Evolutionary conservation across 768 basidiomycete species (phyloP), one percentile per base, ranked within the genome.

Genomic region (Gelatoporia subvermispora): DNA sequence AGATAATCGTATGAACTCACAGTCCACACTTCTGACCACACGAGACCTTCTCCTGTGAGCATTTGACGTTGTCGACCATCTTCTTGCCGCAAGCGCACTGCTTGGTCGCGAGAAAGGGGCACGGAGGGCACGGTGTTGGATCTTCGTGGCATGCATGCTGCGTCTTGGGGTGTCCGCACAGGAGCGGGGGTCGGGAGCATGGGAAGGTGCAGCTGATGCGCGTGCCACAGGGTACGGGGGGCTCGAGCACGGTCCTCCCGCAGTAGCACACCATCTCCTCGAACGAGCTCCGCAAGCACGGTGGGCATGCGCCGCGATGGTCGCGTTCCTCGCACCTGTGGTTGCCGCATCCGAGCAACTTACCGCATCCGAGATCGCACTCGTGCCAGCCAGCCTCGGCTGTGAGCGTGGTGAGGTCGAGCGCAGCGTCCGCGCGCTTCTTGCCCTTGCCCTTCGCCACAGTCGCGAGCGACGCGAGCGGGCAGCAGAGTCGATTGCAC

Each of bases 211-310:
- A 99, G 34, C 70, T 66, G 55, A 99, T 81, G 22, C 68, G 69
- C 0, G 88, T 93, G 15, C 90, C 92, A 56, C 95, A 98, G 0
- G 85, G 79, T 34, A 96, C 82, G 0, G 94, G 94, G 0, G 94
- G 94, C 28, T 93, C 85, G 18, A 93, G 68, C 15, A 90, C 75
- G 2, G 93, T 97, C n/a, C 81, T 76, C 0, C 87, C 88, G 63
- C 95, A 98, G 41, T 77, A 67, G 62, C 95, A 98, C 9, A 85
- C 65, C 47, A 93, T 68, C 81, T 99, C 96, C 36, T 97, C 93
- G 57, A 94, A 99, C 1, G 85, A 85, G 39, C 92, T 92, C 63
- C 84, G 77, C 43, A 95, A 70, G 66, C 96, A 99, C 18, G 84
- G 76, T 1, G 78, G 82, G 63, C 96, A 99, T 0, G 76, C 67